Percentiles rank a stretch among this genome's conserved stretches.
These are phyloP conservation scores for Colletotrichum sp. DNA, from an alignment of 2,329 filamentous ascomycete species.

Conservation along the genomic window DNA sequence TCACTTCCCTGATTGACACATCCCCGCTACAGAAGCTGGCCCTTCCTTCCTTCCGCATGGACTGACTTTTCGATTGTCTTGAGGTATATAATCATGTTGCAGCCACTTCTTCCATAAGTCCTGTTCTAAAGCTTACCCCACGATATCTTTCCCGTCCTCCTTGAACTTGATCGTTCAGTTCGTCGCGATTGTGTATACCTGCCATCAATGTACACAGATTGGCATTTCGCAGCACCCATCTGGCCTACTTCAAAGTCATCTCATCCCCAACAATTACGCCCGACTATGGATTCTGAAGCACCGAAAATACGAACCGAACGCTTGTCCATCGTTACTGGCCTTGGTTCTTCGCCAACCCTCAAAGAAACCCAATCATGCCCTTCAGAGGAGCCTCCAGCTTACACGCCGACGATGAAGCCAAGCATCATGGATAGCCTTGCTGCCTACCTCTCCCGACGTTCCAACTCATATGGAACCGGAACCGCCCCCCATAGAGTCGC, in stretches of 20 bases:
- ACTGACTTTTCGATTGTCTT: background rate
- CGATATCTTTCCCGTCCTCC: background rate
- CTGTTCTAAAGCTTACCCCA: background rate
- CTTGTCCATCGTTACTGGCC: background rate
- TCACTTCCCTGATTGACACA: background rate
- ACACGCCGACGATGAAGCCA: constrained; percentile 34
- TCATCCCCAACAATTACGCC: background rate
- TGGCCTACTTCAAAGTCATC: background rate
- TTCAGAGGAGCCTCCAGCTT: constrained; percentile 20
- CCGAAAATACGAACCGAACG: background rate
- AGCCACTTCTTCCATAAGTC: background rate
- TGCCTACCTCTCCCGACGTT: background rate
- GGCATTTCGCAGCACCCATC: background rate
- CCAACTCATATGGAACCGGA: background rate
- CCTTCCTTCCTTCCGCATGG: background rate
- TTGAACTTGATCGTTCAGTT: background rate
- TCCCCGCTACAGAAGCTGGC: background rate
- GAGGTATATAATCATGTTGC: background rate
- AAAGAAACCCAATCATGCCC: background rate
- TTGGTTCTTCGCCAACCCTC: background rate
- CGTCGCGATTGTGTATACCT: background rate
- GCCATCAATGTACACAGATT: background rate
- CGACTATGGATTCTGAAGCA: background rate
- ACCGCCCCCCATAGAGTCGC: background rate
- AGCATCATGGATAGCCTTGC: constrained; percentile 73